Evolutionary conservation across 805 yeast genomes (phyloP), one percentile per base, ranked within the genome.

Genomic region (Candida ficus): DNA sequence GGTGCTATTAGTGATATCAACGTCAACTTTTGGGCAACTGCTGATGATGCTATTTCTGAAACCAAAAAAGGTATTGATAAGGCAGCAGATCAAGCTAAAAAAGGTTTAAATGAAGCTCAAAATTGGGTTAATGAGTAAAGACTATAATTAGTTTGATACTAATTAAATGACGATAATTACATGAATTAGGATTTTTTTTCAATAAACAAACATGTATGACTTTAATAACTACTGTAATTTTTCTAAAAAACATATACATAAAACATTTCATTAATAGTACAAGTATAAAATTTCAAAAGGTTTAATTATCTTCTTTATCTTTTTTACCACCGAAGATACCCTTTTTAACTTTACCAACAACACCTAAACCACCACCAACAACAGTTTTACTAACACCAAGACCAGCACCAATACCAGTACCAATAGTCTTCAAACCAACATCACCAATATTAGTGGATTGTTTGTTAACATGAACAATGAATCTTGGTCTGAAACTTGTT

Each of bases 401-500:
- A 37, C 75, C 75, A 8, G 68, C 61, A 38, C 70, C 71, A 14
- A 64, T 38, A 18, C 80, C 83, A 32, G 71, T 67, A 13, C 76
- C 75, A 39, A 70, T 61, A 8, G 69, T 68, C 44, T 75, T 77
- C 39, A 72, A 70, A 16, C 82, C 82, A 20, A 65, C 64, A 27
- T 66, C 72, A 32, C 71, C 68, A 29, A 74, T 63, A 41, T 70
- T 64, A 35, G 66, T 66, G 36, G 53, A 64, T 46, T 47, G 63
- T 48, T 50, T 64, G 50, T 46, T 66, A 54, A 53, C 74, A 29
- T 54, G 62, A 39, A 78, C 63, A 13, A 88, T 71, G 54, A 83
- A 86, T 33, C 75, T 77, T 3, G 97, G 95, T 48, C 73, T 70
- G 67, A 88, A 89, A 4, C 71, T 58, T 41, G 83, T 66, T 38